Percentiles rank a stretch among this genome's conserved stretches.
phyloP scores from a whole-genome alignment of 2,329 filamentous ascomycete genomes.

The Botrytis squamosa region DNA sequence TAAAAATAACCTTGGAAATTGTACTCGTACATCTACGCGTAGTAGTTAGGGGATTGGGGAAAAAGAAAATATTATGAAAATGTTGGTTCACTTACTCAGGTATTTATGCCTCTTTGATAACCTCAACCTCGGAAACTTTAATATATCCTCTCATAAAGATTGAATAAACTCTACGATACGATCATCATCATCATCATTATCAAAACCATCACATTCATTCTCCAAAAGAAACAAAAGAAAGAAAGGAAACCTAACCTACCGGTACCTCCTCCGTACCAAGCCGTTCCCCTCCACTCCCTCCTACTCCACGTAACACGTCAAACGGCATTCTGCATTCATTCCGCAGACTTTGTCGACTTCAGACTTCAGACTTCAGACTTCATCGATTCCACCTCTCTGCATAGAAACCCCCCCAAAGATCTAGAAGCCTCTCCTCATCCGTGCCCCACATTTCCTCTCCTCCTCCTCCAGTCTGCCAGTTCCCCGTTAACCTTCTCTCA shows the following conservation, averaged over 20 bases:
- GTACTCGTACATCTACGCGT: no score
- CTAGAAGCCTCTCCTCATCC: not conserved
- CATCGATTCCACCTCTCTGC: not conserved
- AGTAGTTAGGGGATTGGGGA: not conserved
- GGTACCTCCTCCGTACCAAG: not conserved
- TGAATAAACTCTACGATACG: not conserved
- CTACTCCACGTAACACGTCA: conserved; percentile 5
- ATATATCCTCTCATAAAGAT: not conserved
- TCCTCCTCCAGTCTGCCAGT: not conserved
- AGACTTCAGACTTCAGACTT: not conserved
- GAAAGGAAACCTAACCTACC: not conserved
- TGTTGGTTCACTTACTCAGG: no score
- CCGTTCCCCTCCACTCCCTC: not conserved
- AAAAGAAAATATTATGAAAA: not conserved
- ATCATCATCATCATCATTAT: not conserved
- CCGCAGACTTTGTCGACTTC: not conserved
- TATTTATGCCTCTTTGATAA: no score
- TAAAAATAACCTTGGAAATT: not conserved
- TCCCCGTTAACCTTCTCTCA: not conserved
- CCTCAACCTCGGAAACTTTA: not conserved
- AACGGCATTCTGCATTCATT: conserved; percentile 1
- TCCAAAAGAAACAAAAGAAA: not conserved
- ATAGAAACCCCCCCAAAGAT: not conserved
- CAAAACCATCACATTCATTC: not conserved
- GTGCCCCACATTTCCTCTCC: not conserved